Percentiles rank a stretch among this genome's conserved stretches.
These are phyloP conservation scores for Pyrrhoderma lamaoense DNA, from an alignment of 1,284 basidiomycete genomes.

Conservation along the genomic window DNA sequence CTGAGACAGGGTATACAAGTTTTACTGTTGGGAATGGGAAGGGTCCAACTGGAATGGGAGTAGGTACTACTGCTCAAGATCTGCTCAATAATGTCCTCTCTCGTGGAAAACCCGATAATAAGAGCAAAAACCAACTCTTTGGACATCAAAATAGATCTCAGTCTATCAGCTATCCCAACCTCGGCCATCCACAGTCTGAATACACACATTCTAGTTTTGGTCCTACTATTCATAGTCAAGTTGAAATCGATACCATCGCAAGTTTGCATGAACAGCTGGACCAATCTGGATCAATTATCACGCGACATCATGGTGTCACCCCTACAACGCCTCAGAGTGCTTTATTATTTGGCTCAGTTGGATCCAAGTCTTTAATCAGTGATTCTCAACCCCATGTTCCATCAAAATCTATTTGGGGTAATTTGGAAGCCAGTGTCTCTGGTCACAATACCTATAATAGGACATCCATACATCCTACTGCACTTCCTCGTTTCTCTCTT, in stretches of 20 bases:
- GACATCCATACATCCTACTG: not conserved
- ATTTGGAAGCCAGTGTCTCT: conserved; percentile 1
- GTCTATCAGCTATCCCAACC: conserved; percentile 17
- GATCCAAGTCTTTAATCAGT: conserved; percentile 22
- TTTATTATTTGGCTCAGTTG: conserved; percentile 25
- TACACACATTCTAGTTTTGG: too few species aligned
- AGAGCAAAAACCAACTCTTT: not conserved
- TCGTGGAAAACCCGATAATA: not conserved
- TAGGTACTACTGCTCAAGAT: conserved; percentile 52
- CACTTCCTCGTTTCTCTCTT: not conserved
- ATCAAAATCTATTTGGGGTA: conserved; percentile 28
- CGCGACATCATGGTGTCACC: not conserved
- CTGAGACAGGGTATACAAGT: too few species aligned
- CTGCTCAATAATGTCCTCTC: conserved; percentile 48
- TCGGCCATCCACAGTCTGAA: conserved; percentile 19
- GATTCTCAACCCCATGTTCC: conserved; percentile 6
- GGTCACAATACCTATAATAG: not conserved
- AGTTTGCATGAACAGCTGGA: too few species aligned
- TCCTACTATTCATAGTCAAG: too few species aligned
- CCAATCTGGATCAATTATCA: too few species aligned
- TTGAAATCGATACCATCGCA: too few species aligned
- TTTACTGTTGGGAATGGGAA: too few species aligned
- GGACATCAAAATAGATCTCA: not conserved
- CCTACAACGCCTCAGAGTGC: conserved; percentile 20
- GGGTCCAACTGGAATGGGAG: too few species aligned